phyloP scores from a whole-genome alignment of 331 rosid genomes.

The Malus hybrid region DNA sequence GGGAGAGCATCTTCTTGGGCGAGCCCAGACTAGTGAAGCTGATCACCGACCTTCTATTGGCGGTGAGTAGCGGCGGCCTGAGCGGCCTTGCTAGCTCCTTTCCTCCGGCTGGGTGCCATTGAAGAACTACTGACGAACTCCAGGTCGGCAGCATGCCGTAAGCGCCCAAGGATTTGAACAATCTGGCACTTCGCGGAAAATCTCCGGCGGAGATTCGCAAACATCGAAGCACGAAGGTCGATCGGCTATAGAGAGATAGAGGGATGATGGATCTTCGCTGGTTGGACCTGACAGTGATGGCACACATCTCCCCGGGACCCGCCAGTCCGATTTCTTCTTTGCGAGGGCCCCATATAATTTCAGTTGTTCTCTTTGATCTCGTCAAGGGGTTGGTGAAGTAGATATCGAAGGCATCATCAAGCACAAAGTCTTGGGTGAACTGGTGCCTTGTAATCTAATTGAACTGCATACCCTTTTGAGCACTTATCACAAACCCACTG shows the following conservation, averaged over 20 bases:
- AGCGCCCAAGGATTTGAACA: constrained; percentile 37
- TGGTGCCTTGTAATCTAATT: constrained; percentile 95
- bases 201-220: constrained; percentile 31
- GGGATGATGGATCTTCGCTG: too few species aligned
- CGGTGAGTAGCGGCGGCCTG: constrained; percentile 80
- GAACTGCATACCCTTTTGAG: constrained; percentile 91
- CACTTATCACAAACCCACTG: constrained; percentile 96
- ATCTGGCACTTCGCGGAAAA: constrained; percentile 23
- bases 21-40: too few species aligned
- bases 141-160: constrained; percentile 18
- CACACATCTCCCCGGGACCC: too few species aligned
- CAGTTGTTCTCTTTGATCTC: too few species aligned
- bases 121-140: constrained; percentile 13
- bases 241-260: constrained; percentile 9
- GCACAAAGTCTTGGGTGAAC: too few species aligned
- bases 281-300: too few species aligned
- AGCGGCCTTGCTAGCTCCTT: constrained; percentile 69
- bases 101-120: constrained; percentile 86
- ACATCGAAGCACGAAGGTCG: constrained; percentile 46
- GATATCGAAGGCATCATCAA: too few species aligned
- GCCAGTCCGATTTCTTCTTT: too few species aligned
- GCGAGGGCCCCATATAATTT: too few species aligned
- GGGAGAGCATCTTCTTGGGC: constrained; percentile 45
- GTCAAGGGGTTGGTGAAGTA: too few species aligned
- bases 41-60: constrained; percentile 94